Evolutionary conservation across 768 basidiomycete genomes (phyloP), one percentile per base, ranked within the genome.

Genomic region (Leucosporidium creatinivorum): DNA sequence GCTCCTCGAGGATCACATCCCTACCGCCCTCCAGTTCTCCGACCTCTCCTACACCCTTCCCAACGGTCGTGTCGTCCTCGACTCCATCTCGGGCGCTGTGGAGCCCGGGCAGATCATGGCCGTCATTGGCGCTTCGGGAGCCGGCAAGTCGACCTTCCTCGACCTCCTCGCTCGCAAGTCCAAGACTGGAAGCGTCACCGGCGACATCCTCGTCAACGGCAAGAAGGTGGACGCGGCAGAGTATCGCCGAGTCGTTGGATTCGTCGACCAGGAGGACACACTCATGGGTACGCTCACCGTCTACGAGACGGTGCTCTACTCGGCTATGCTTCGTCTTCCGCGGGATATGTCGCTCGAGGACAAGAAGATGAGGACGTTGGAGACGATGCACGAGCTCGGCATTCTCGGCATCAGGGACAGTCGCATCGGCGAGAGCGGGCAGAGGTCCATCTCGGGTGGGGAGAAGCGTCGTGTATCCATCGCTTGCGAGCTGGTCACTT

Each of bases 221-320:
- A 82, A 90, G 4, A 83, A 83, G 67, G 87, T 94, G 30, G 80
- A 81, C 54, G 82, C 90, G 77, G 79, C 81, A 30, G 85, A 88
- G 76, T 96, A 91, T 81, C 87, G 86, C 77, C 85, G 86, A 47
- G 88, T 97, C 8, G 86, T 88, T 70, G 96, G 96, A 36, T 99
- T 89, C 72, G 96, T 99, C 54, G 94, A 99, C 76, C 96, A 99
- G 79, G 96, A 98, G 78, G 96, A 99, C 77, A 96, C 92, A 15
- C 79, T 99, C 70, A 94, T 99, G 89, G 85, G 88, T 75, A 98
- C 94, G 12, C 80, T 98, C 79, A 99, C 94, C 4, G 96, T 98
- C 26, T 98, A 97, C 78, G 96, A 99, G 82, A 97, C 93, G 0
- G 88, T 99, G 23, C 78, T 98, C 62, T 96, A 96, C 76, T 93